Evolutionary conservation across 106 monocot species (phyloP).

Genomic region (Vanilla planifolia): DNA sequence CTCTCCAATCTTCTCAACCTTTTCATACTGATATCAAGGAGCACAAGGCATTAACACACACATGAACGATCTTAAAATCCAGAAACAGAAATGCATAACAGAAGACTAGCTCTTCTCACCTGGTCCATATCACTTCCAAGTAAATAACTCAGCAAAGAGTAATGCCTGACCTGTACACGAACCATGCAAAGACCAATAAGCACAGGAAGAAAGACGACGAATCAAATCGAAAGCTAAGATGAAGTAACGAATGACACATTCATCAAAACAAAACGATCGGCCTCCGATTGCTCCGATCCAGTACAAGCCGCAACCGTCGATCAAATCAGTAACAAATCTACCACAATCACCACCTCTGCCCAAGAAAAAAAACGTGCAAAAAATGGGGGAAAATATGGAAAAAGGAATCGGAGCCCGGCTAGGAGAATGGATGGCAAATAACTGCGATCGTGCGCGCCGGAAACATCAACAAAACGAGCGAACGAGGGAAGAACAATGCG

Average conservation of each 20-base stretch:
- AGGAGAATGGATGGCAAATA: too few relatives aligned
- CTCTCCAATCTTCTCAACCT: conserved; percentile 61
- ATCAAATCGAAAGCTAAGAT: neutral
- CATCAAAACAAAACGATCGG: neutral
- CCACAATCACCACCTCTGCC: too few relatives aligned
- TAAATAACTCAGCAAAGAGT: neutral
- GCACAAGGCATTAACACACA: conserved; percentile 35
- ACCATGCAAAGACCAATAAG: conserved; percentile 8
- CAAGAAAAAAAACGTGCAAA: neutral
- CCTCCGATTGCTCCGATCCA: neutral
- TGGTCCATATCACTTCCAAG: neutral
- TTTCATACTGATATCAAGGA: conserved; percentile 28
- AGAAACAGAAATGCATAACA: neutral
- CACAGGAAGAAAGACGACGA: neutral
- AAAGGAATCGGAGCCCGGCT: neutral
- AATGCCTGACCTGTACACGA: neutral
- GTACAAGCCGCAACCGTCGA: neutral
- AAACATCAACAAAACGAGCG: too few relatives aligned
- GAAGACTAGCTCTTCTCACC: neutral
- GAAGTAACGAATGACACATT: conserved; percentile 5
- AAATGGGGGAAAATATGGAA: neutral
- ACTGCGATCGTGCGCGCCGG: too few relatives aligned
- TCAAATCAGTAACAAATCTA: too few relatives aligned
- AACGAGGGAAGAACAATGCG: too few relatives aligned
- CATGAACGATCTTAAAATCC: conserved; percentile 58